Evolutionary conservation across 768 basidiomycete species (phyloP), one percentile per base, ranked within the genome.

Genomic region (Lactarius sanguifluus): DNA sequence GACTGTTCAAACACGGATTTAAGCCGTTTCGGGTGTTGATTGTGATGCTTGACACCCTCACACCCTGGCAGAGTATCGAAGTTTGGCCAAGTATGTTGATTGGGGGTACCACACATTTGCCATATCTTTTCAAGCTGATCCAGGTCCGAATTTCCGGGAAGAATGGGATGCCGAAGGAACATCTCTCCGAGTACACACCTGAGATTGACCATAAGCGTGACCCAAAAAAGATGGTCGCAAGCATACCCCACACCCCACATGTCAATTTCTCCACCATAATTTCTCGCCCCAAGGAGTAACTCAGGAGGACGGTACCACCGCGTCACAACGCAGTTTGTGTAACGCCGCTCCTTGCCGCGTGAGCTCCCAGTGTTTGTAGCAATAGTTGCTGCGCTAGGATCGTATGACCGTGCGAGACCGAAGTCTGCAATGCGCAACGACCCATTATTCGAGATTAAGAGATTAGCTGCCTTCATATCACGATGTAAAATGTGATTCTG

Each of bases 151-250:
- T 83, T 85, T 18, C 96, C 96, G 7, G 88, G 87, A 62, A 98
- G 82, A 64, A 99, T 94, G 0, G 96, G 96, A 62, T 85, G 82
- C 54, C 90, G 85, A 64, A 84, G 82, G 76, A 93, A 96, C 94
- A 98, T 98, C 77, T 99, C 97, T 36, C 91, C 96, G n/a, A 98
- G 80, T 34, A 98, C 92, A 76, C 96, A 97, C 8, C 94, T 96
- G 41, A 66, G 59, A 45, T 28, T 4, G 32, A 20, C 28, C 16
- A 57, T 34, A 7, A 57, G 45, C 28, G 25, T n/a, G 57, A 34
- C 34, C 1, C 32, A 20, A 43, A 40, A 52, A 20, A 45, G 20
- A 18, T 3, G 9, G 12, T 32, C 28, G 16, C 20, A 16, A 43
- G 80, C 87, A 71, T 74, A 96, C 87, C 96, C 97, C 61, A 98